Evolutionary conservation across 768 basidiomycete genomes (phyloP).

Genomic region (Leucocoprinus leucothites): DNA sequence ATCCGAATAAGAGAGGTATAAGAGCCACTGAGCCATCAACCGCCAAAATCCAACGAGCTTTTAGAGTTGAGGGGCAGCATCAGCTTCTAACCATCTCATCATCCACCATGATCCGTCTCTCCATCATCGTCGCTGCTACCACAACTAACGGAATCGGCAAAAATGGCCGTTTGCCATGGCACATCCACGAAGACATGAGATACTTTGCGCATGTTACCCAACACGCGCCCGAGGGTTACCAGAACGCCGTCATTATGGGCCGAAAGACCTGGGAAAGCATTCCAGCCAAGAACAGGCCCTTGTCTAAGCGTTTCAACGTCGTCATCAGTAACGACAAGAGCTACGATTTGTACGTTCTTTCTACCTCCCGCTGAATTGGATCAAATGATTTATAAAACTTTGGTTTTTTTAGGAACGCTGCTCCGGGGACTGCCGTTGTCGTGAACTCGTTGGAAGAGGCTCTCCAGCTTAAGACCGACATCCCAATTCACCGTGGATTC

Average conservation of each 20-base stretch:
- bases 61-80: too few relatives aligned
- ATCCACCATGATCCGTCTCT: constrained; percentile 59
- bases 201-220: constrained; percentile 87
- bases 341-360: constrained; percentile 56
- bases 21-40: too few relatives aligned
- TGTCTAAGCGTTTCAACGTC: constrained; percentile 72
- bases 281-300: constrained; percentile 77
- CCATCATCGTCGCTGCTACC: constrained; percentile 94
- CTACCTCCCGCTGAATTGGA: background rate
- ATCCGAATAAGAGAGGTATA: too few relatives aligned
- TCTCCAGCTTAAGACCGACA: constrained; percentile 6
- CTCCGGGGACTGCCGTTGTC: constrained; percentile 24
- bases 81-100: constrained; percentile 7
- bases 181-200: constrained; percentile 81
- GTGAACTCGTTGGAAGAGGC: constrained; percentile 31
- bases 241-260: constrained; percentile 91
- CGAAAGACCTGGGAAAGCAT: constrained; percentile 98
- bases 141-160: constrained; percentile 83
- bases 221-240: constrained; percentile 45
- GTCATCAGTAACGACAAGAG: constrained; percentile 63
- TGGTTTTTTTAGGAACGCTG: constrained; percentile 12
- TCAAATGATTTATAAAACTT: background rate
- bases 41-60: too few relatives aligned
- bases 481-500: constrained; percentile 59
- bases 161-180: constrained; percentile 80